These are phyloP conservation scores for Trichomonas vaginalis DNA, from an alignment of 208 protist species.

Conservation along the genomic window DNA sequence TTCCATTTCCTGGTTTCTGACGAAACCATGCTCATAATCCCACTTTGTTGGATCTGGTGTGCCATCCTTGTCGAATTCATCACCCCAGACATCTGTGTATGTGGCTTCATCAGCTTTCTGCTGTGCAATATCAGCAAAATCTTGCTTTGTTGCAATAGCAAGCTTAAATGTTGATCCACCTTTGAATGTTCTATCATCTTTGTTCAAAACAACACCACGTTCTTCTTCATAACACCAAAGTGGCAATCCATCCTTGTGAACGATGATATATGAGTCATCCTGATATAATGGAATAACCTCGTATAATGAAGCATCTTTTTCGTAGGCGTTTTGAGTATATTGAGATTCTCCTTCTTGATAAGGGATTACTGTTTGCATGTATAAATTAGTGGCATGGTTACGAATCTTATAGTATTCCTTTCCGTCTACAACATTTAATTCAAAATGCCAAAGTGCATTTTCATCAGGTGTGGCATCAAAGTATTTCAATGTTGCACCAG, in stretches of 20 bases:
- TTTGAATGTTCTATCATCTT: neutral
- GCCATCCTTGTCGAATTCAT: neutral
- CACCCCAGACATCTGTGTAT: neutral
- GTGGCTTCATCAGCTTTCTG: neutral
- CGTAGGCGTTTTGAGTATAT: too few species aligned
- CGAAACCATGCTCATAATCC: neutral
- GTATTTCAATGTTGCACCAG: neutral
- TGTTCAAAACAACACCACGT: too few species aligned
- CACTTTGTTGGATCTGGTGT: neutral
- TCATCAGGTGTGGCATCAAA: neutral
- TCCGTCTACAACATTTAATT: neutral
- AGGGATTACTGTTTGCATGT: too few species aligned
- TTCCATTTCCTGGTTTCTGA: neutral
- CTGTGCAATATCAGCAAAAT: neutral
- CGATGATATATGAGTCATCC: too few species aligned
- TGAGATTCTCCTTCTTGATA: too few species aligned
- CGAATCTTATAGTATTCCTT: neutral
- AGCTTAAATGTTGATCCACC: neutral
- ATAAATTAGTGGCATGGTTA: neutral
- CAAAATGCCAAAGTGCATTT: neutral
- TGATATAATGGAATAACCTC: too few species aligned
- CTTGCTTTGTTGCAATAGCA: neutral
- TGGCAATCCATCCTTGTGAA: too few species aligned
- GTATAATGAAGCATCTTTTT: too few species aligned
- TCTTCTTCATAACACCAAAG: too few species aligned